Percentiles rank a stretch among this genome's conserved stretches.
Evolutionary conservation across 805 yeast genomes (phyloP).

Genomic region (Candida sakaeoensis): DNA sequence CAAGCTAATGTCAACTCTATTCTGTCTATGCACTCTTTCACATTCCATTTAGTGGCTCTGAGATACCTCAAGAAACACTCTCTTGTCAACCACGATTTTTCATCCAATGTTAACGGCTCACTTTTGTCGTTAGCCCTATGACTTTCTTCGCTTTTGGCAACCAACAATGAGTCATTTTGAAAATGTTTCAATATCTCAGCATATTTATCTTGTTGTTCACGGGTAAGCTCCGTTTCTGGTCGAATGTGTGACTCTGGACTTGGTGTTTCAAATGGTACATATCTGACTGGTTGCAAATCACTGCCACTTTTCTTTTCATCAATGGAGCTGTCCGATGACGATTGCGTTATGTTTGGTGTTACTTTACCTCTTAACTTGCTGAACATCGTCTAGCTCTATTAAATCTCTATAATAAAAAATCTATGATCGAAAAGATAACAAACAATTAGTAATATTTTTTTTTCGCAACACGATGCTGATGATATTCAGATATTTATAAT

Average conservation of each 20-base stretch:
- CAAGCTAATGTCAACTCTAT: slow-evolving; percentile 77
- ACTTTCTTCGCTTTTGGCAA: slow-evolving; percentile 50
- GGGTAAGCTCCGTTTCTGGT: slow-evolving; percentile 47
- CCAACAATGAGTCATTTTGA: slow-evolving; percentile 44
- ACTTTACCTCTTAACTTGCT: slow-evolving; percentile 6
- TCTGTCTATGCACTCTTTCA: slow-evolving; percentile 66
- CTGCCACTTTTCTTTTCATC: not conserved
- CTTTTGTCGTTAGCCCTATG: slow-evolving; percentile 36
- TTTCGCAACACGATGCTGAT: not conserved
- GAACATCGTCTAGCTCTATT: slow-evolving; percentile 1
- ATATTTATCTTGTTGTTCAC: slow-evolving; percentile 59
- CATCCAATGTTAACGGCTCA: slow-evolving; percentile 36
- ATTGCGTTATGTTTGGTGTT: not conserved
- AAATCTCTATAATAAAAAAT: not conserved
- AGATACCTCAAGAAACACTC: slow-evolving; percentile 89
- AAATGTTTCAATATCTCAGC: slow-evolving; percentile 61
- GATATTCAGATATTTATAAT: too few species aligned
- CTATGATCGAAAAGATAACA: not conserved
- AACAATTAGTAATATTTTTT: not conserved
- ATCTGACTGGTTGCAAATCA: not conserved
- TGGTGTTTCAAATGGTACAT: slow-evolving; percentile 19
- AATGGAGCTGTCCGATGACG: not conserved
- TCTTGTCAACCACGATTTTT: slow-evolving; percentile 88
- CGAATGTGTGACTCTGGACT: slow-evolving; percentile 39
- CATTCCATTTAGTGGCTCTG: slow-evolving; percentile 91